These are phyloP conservation scores for Ogataea corticis DNA, from an alignment of 805 yeast genomes.

Conservation along the genomic window DNA sequence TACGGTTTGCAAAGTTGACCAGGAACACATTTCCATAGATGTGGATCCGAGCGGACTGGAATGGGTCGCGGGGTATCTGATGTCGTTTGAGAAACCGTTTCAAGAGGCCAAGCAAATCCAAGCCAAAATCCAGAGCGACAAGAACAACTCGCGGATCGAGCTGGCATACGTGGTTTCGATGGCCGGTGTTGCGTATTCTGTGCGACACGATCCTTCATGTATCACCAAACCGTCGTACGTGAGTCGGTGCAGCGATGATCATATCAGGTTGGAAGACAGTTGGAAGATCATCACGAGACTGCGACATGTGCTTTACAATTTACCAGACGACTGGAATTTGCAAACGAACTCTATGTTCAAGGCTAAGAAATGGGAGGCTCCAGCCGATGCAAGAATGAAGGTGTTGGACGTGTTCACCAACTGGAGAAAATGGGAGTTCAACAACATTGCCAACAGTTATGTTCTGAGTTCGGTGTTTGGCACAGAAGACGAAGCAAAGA, in stretches of 20 bases:
- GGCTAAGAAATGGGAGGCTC: conserved; percentile 42
- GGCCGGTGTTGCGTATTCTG: conserved; percentile 42
- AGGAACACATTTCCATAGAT: conserved; percentile 18
- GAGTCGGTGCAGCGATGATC: conserved; percentile 67
- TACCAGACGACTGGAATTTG: conserved; percentile 55
- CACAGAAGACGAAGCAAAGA: conserved; percentile 20
- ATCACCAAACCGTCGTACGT: conserved; percentile 87
- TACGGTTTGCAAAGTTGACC: conserved; percentile 12
- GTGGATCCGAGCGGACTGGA: conserved; percentile 22
- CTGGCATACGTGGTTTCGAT: conserved; percentile 42
- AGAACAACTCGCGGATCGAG: conserved; percentile 34
- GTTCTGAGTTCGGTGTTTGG: conserved; percentile 54
- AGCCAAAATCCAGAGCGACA: conserved; percentile 12
- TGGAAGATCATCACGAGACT: conserved; percentile 86
- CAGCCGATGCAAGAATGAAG: conserved; percentile 51
- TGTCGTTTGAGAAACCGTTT: conserved; percentile 11
- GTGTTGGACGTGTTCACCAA: conserved; percentile 61
- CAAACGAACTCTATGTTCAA: conserved; percentile 35
- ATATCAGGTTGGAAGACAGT: conserved; percentile 76
- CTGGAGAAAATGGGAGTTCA: conserved; percentile 94
- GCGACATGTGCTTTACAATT: conserved; percentile 64
- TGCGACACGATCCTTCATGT: conserved; percentile 85
- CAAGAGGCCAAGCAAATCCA: conserved; percentile 9
- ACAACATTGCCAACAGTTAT: conserved; percentile 56
- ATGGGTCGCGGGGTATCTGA: conserved; percentile 21